These are phyloP conservation scores for Globisporangium heterothallicum DNA, from an alignment of 352 stramenopile species.

Conservation along the genomic window DNA sequence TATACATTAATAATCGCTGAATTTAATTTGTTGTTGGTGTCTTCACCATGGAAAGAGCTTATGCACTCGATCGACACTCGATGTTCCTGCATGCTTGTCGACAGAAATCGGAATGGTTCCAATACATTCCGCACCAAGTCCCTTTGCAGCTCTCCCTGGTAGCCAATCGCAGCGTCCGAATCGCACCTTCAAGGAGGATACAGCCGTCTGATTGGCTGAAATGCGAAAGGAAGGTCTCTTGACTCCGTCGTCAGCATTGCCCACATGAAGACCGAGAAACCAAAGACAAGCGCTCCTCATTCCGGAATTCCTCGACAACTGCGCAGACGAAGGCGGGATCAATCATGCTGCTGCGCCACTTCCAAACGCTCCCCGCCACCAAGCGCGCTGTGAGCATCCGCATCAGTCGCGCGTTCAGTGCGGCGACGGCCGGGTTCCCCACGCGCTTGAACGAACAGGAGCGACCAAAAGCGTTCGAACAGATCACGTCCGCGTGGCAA, in stretches of 20 bases:
- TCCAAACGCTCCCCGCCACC: constrained; percentile 1
- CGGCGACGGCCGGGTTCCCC: constrained; percentile 30
- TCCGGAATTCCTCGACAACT: constrained; percentile 7
- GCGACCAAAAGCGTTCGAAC: constrained; percentile 29
- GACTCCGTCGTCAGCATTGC: background rate
- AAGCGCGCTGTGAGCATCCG: background rate
- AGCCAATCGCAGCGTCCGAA: background rate
- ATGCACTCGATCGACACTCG: background rate
- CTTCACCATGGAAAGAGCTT: too few relatives aligned
- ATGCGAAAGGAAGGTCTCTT: background rate
- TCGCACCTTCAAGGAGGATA: constrained; percentile 7
- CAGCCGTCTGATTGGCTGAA: constrained; percentile 1
- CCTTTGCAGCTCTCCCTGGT: background rate
- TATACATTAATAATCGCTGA: constrained; percentile 15
- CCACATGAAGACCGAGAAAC: constrained; percentile 6
- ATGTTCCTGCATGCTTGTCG: background rate
- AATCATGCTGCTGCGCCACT: constrained; percentile 12
- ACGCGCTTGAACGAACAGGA: constrained; percentile 42
- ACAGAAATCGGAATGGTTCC: too few relatives aligned
- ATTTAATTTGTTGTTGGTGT: constrained; percentile 8
- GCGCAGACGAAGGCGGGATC: background rate
- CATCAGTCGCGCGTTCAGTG: constrained; percentile 7
- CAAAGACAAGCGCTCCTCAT: constrained; percentile 5
- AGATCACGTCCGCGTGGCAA: constrained; percentile 49
- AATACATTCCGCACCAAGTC: too few relatives aligned